Base-by-base conservation (phyloP, 1,139 yeast genomes). In the Hyphopichia burtonii region DNA sequence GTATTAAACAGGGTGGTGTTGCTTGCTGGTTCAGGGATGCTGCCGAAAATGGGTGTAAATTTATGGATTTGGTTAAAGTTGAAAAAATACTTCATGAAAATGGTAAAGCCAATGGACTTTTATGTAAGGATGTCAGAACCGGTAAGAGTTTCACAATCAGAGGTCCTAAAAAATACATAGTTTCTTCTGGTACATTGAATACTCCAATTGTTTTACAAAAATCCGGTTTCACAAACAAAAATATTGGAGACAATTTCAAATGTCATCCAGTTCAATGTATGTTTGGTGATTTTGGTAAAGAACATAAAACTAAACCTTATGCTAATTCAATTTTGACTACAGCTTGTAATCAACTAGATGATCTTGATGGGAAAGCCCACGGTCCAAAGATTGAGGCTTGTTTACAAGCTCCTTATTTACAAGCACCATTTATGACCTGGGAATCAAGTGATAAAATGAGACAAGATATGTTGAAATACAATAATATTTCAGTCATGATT, bases 311-410 rank as follows among this genome's bases (percentile, higher is more conserved):
- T 2, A 60, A 70, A 34, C 71, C 80, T 10, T 62, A 58, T 46
- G 55, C 68, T 20, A 63, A 71, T 38, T 63, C 82, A 1, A 78
- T 80, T 41, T 64, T 80, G 73, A 77, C 84, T 0, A 53, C 80
- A 0, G 80, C 78, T 1, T 68, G 78, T 53, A 66, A 71, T 14
- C 70, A 76, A 52, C 69, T 62, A 22, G 81, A 70, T 41, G 79
- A 79, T 48, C 50, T 77, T 31, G 84, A 80, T 53, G 83, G 83
- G 2, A 62, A 70, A 46, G 77, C 69, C 3, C 82, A 78, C 52
- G 85, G 85, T 2, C 76, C 82, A 12, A 74, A 71, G 55, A 67
- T 80, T 42, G 85, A 80, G 56, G 64, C 82, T 3, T 49, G 76
- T 20, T 61, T 74, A 34, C 80, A 77, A 49, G 59, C 70, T 9